A percentile compares a stretch with the other conserved stretches of the same genome.
These are phyloP conservation scores for Cicer chorassanicum DNA, from an alignment of 306 rosid species.

Conservation along the genomic window DNA sequence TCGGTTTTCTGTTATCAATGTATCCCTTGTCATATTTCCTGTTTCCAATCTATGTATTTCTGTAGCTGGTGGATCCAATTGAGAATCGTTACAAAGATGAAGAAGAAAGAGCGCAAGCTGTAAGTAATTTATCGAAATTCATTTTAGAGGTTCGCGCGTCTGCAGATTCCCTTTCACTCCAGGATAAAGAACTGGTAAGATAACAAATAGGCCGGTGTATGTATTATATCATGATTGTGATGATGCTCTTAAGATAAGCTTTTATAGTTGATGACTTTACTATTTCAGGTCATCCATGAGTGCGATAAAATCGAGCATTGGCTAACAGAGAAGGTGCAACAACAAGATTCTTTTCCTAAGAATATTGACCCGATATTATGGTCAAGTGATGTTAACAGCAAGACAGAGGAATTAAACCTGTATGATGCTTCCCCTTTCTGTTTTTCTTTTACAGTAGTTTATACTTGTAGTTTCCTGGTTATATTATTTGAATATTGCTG, in stretches of 20 bases:
- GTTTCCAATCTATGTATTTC: slow-evolving; percentile 42
- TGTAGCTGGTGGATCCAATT: slow-evolving; percentile 88
- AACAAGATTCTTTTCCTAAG: slow-evolving; percentile 72
- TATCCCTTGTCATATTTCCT: slow-evolving; percentile 34
- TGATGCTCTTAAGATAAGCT: slow-evolving; percentile 40
- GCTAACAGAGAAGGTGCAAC: slow-evolving; percentile 69
- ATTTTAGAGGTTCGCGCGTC: slow-evolving; percentile 17
- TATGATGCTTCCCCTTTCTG: slow-evolving; percentile 50
- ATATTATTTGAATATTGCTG: not conserved
- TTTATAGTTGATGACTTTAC: slow-evolving; percentile 29
- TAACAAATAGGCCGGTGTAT: slow-evolving; percentile 16
- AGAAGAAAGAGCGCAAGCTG: slow-evolving; percentile 72
- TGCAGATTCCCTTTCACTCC: slow-evolving; percentile 47
- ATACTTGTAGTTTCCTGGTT: slow-evolving; percentile 2
- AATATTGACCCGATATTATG: slow-evolving; percentile 60
- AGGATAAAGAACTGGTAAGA: slow-evolving; percentile 49
- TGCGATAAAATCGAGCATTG: slow-evolving; percentile 74
- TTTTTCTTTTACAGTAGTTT: slow-evolving; percentile 17
- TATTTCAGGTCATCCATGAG: slow-evolving; percentile 61
- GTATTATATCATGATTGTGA: slow-evolving; percentile 2
- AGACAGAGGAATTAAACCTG: slow-evolving; percentile 62
- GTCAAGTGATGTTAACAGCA: slow-evolving; percentile 67
- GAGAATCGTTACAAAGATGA: slow-evolving; percentile 84
- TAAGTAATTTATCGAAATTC: slow-evolving; percentile 38
- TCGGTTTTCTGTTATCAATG: slow-evolving; percentile 30